Evolutionary conservation across 1,284 basidiomycete species (phyloP).

Genomic region (Cryptococcus hybrid): DNA sequence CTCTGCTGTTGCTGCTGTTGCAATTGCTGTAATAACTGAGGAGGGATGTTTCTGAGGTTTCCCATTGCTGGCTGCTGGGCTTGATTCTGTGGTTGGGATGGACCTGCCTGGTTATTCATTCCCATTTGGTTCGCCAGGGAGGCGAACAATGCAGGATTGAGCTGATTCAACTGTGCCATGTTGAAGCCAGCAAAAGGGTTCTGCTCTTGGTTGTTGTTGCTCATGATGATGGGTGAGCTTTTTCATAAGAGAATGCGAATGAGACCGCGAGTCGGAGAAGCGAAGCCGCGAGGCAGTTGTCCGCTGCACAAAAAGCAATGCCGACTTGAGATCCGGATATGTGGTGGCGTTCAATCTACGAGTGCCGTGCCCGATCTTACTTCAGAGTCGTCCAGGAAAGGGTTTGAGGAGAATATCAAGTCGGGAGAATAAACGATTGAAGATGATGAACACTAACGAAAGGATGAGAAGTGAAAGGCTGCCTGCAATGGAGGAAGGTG

Average conservation of each 20-base stretch:
- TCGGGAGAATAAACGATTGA: no score
- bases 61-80: background rate
- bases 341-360: no score
- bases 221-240: background rate
- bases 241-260: background rate
- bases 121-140: conserved; percentile 6
- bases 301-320: no score
- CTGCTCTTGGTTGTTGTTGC: background rate
- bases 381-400: no score
- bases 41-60: background rate
- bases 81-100: background rate
- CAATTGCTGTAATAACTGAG: background rate
- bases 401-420: no score
- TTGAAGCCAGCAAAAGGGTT: conserved; percentile 6
- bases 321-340: no score
- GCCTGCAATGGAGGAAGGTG: no score
- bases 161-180: conserved; percentile 9
- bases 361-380: no score
- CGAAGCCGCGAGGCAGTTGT: no score
- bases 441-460: no score
- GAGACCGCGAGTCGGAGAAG: no score
- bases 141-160: conserved; percentile 18
- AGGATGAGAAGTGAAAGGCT: no score
- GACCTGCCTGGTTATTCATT: conserved; percentile 1
- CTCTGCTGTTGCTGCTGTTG: background rate